phyloP scores from a whole-genome alignment of 495 filamentous ascomycete species.

The Staphylotrichum longicolle region DNA sequence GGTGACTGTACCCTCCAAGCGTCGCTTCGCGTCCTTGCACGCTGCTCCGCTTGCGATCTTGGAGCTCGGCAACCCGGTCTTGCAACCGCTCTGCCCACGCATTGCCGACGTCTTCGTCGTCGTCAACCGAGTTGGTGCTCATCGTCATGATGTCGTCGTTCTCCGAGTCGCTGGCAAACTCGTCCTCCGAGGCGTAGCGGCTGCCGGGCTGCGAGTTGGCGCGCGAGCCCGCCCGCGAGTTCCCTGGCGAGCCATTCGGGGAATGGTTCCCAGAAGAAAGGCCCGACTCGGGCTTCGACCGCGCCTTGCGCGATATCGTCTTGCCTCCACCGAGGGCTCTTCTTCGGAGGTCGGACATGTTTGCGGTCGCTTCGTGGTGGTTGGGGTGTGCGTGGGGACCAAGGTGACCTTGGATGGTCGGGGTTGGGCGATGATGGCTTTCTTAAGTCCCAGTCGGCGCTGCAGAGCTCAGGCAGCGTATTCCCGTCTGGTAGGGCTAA shows the following conservation, averaged over 20 bases:
- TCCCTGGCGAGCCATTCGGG: conserved; percentile 30
- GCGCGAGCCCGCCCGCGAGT: conserved; percentile 27
- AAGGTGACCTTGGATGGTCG: too few relatives aligned
- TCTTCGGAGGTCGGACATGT: conserved; percentile 76
- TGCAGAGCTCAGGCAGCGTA: neutral
- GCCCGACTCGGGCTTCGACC: conserved; percentile 65
- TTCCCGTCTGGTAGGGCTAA: neutral
- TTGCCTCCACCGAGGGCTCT: conserved; percentile 82
- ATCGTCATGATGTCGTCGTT: conserved; percentile 43
- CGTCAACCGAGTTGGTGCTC: conserved; percentile 33
- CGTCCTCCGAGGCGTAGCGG: conserved; percentile 73
- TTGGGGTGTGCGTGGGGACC: too few relatives aligned
- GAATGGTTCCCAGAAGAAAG: conserved; percentile 50
- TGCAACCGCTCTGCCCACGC: conserved; percentile 67
- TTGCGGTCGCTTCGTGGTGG: conserved; percentile 18
- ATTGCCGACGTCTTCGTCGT: conserved; percentile 49
- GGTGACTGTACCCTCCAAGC: conserved; percentile 64
- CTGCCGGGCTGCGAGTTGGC: conserved; percentile 58
- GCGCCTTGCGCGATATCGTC: conserved; percentile 88
- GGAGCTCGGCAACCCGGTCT: conserved; percentile 74
- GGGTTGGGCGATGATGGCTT: too few relatives aligned
- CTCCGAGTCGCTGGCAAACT: conserved; percentile 56
- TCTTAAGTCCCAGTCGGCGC: too few relatives aligned
- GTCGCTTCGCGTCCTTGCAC: conserved; percentile 75
- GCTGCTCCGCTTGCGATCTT: conserved; percentile 79